A percentile compares a stretch with the other conserved stretches of the same genome.
These are phyloP conservation scores for Lactarius sp. DNA, from an alignment of 768 basidiomycete genomes.

Conservation along the genomic window DNA sequence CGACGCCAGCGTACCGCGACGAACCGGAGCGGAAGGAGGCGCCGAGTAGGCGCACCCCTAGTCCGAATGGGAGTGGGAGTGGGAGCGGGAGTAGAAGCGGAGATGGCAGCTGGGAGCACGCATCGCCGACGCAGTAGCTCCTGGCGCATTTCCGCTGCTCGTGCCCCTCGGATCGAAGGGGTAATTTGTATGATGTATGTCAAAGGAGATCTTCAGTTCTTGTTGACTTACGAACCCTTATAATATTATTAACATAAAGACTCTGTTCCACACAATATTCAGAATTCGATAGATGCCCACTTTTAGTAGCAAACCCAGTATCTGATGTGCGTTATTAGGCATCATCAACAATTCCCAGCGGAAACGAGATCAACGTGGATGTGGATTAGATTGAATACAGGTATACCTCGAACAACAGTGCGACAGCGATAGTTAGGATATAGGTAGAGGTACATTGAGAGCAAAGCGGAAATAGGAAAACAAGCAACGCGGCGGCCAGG, in stretches of 20 bases:
- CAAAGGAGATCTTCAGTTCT: background rate
- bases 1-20: constrained; percentile 44
- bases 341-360: background rate
- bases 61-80: constrained; percentile 25
- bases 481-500: background rate
- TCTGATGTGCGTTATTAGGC: too few species aligned
- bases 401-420: constrained; percentile 16
- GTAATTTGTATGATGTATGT: background rate
- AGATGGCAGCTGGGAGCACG: constrained; percentile 75
- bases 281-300: background rate
- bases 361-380: background rate
- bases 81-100: constrained; percentile 48
- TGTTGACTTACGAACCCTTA: background rate
- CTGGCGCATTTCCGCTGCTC: constrained; percentile 1
- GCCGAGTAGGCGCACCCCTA: background rate
- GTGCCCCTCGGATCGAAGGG: background rate
- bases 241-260: constrained; percentile 6
- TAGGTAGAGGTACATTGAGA: constrained; percentile 9
- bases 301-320: background rate
- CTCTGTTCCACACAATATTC: background rate
- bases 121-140: constrained; percentile 40
- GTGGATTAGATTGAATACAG: constrained; percentile 5
- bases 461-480: constrained; percentile 9
- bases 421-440: constrained; percentile 16
- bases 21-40: constrained; percentile 39